Conservation (phyloP, 78 protist species). For the Dictyostelium intermedium region DNA sequence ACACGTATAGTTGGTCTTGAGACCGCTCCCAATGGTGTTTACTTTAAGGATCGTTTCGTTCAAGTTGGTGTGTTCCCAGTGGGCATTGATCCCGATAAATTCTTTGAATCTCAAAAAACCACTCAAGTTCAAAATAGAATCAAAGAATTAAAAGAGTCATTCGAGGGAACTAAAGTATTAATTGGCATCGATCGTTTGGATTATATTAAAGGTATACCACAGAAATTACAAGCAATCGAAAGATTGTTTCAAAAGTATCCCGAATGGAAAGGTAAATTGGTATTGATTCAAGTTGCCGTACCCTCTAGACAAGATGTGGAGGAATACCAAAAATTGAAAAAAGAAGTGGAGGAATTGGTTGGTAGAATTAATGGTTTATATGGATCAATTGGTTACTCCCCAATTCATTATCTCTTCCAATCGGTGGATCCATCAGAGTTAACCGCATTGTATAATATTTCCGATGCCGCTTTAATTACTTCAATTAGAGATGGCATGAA, state of each 20-base stretch:
- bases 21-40: slow-evolving; percentile 63
- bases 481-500: slow-evolving; percentile 96
- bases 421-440: slow-evolving; percentile 68
- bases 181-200: slow-evolving; percentile 93
- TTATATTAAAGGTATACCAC: slow-evolving; percentile 93
- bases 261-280: slow-evolving; percentile 67
- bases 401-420: slow-evolving; percentile 91
- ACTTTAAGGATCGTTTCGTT: slow-evolving; percentile 38
- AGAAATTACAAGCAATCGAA: slow-evolving; percentile 89
- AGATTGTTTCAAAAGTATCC: slow-evolving; percentile 82
- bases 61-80: slow-evolving; percentile 89
- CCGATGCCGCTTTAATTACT: slow-evolving; percentile 88
- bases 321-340: slow-evolving; percentile 86
- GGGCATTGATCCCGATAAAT: slow-evolving; percentile 87
- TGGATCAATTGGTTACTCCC: slow-evolving; percentile 82
- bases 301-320: slow-evolving; percentile 91
- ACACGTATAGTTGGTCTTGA: slow-evolving; percentile 86
- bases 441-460: slow-evolving; percentile 75
- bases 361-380: slow-evolving; percentile 87
- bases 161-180: slow-evolving; percentile 70
- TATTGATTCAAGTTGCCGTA: slow-evolving; percentile 91
- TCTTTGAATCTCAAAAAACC: slow-evolving; percentile 22
- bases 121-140: slow-evolving; percentile 36
- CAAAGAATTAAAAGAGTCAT: slow-evolving; percentile 38
- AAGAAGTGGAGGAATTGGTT: slow-evolving; percentile 82